Percentiles rank a stretch among this genome's conserved stretches.
Evolutionary conservation across 257 asterid genomes (phyloP).

Genomic region (Paulownia fortunei): DNA sequence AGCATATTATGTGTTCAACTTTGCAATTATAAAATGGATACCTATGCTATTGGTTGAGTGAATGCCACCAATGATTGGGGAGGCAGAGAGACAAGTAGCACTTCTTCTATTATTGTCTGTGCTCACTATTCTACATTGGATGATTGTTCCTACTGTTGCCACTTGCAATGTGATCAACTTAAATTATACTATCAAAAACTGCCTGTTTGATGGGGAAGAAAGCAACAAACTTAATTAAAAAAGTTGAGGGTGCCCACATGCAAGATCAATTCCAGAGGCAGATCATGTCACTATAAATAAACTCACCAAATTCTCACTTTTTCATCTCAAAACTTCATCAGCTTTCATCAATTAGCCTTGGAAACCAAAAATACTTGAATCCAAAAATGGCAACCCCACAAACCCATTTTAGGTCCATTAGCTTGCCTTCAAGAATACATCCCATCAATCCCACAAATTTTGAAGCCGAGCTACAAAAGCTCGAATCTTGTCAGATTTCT

Average conservation of each 20-base stretch:
- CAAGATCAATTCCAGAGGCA: constrained; percentile 27
- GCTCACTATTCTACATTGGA: not conserved
- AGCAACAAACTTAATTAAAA: constrained; percentile 41
- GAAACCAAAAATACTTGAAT: not conserved
- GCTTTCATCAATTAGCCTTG: not conserved
- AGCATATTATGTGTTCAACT: not conserved
- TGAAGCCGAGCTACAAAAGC: constrained; percentile 52
- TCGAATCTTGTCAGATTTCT: constrained; percentile 42
- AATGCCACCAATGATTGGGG: constrained; percentile 31
- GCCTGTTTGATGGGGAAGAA: constrained; percentile 48
- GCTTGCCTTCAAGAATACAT: constrained; percentile 76
- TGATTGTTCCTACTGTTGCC: constrained; percentile 8
- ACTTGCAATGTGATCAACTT: not conserved
- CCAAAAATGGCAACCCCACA: constrained; percentile 56
- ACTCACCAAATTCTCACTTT: not conserved
- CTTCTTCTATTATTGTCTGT: not conserved
- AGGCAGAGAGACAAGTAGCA: constrained; percentile 31
- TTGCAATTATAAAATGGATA: not conserved
- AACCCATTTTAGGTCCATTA: constrained; percentile 65
- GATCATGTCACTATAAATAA: constrained; percentile 47
- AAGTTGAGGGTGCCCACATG: constrained; percentile 47
- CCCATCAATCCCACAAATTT: constrained; percentile 48
- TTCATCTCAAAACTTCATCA: constrained; percentile 14
- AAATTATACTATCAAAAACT: constrained; percentile 16
- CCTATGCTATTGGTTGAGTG: constrained; percentile 14